These are phyloP conservation scores for Phytophthora foliorum DNA, from an alignment of 352 stramenopile genomes.

Conservation along the genomic window DNA sequence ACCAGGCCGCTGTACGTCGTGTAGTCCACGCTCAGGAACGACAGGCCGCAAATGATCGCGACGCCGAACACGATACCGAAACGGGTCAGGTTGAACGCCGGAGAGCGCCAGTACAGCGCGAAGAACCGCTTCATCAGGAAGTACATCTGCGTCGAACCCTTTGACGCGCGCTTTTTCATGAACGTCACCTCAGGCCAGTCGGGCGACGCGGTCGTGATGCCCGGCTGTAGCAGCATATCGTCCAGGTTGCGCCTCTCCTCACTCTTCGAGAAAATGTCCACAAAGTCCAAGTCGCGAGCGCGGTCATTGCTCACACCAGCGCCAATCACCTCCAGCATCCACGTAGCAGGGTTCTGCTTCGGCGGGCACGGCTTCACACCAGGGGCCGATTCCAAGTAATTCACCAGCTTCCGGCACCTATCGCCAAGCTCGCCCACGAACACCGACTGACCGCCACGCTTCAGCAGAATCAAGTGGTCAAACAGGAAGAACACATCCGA, in stretches of 20 bases:
- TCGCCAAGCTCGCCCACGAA: conserved; percentile 63
- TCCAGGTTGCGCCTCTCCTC: conserved; percentile 14
- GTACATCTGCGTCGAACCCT: conserved; percentile 17
- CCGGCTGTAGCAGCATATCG: no score
- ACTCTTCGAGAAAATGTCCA: conserved; percentile 30
- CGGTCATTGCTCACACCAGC: conserved; percentile 32
- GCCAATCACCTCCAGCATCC: conserved; percentile 74
- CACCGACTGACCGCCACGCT: conserved; percentile 61
- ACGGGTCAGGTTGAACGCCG: conserved; percentile 79
- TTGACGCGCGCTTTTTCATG: conserved; percentile 26
- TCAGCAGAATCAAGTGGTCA: conserved; percentile 83
- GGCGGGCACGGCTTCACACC: conserved; percentile 24
- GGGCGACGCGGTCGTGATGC: no score
- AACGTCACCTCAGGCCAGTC: conserved; percentile 17
- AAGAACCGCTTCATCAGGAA: conserved; percentile 27
- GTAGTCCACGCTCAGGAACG: conserved; percentile 54
- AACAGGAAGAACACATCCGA: conserved; percentile 54
- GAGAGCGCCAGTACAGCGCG: conserved; percentile 56
- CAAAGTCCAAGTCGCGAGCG: conserved; percentile 32
- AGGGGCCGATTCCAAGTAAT: conserved; percentile 51
- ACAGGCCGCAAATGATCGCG: conserved; percentile 70
- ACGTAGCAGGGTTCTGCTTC: conserved; percentile 66
- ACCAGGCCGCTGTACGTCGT: conserved; percentile 44
- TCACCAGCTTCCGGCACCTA: conserved; percentile 35
- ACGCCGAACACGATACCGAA: conserved; percentile 64